Percentiles rank a stretch among this genome's conserved stretches.
Conservation (phyloP, 2,329 filamentous ascomycete species). For the Diplodia intermedia region DNA sequence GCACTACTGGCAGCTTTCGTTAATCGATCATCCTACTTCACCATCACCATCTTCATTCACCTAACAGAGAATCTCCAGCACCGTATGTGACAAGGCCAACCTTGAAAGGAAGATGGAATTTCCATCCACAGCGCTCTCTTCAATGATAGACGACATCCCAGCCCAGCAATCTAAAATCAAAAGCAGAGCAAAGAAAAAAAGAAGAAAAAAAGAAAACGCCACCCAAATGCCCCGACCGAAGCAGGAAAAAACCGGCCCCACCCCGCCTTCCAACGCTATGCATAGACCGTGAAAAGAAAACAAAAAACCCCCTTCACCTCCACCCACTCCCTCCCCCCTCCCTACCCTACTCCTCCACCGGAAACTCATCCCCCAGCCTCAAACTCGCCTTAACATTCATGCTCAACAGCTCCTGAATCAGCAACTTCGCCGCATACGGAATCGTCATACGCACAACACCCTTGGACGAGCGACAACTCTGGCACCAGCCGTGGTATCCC, state of each 20-base stretch:
- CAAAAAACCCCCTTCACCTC: background rate
- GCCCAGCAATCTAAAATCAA: too few species aligned
- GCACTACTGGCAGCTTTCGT: too few species aligned
- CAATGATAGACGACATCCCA: too few species aligned
- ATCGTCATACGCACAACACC: conserved; percentile 92
- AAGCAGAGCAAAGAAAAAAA: background rate
- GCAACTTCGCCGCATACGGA: conserved; percentile 94
- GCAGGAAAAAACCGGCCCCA: too few species aligned
- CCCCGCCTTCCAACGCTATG: background rate
- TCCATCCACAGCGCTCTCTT: too few species aligned
- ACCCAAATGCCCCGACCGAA: background rate
- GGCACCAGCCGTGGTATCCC: conserved; percentile 93
- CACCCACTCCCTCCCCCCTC: background rate
- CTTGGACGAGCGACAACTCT: conserved; percentile 85
- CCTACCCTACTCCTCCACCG: conserved; percentile 45
- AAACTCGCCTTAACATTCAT: conserved; percentile 98
- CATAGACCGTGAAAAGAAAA: background rate
- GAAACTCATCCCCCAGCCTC: conserved; percentile 93
- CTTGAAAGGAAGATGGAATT: too few species aligned
- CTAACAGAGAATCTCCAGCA: too few species aligned
- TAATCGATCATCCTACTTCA: too few species aligned
- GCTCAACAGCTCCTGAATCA: conserved; percentile 94
- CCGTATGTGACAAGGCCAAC: too few species aligned
- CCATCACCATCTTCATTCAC: too few species aligned
- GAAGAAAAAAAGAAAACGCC: background rate